Conservation (phyloP, 768 basidiomycete species). For the Mycena leptocephala region DNA sequence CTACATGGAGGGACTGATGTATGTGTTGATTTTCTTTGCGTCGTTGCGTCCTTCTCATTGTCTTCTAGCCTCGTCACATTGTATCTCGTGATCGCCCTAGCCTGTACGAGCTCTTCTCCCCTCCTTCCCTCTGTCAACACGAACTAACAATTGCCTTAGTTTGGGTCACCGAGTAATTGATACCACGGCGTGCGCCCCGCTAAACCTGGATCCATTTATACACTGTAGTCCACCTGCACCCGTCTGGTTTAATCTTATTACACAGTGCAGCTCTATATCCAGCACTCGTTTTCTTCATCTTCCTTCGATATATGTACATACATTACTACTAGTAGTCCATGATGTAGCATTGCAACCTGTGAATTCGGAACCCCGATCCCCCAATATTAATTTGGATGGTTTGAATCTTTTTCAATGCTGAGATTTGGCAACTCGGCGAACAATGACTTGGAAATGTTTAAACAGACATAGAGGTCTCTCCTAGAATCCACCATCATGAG, state of each 20-base stretch:
- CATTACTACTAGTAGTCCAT: not conserved
- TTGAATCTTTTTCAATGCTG: too few species aligned
- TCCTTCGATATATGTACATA: slow-evolving; percentile 20
- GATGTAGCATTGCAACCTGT: slow-evolving; percentile 17
- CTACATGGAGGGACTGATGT: slow-evolving; percentile 94
- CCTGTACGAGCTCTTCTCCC: slow-evolving; percentile 65
- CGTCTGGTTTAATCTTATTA: not conserved
- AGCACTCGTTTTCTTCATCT: not conserved
- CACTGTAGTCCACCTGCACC: not conserved
- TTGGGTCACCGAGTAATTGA: slow-evolving; percentile 50
- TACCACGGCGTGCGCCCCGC: not conserved
- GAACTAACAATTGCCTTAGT: slow-evolving; percentile 32
- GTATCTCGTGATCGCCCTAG: slow-evolving; percentile 87
- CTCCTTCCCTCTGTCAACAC: not conserved
- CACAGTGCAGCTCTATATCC: not conserved
- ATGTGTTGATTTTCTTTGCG: slow-evolving; percentile 37
- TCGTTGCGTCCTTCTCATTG: slow-evolving; percentile 55
- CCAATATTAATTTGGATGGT: not conserved
- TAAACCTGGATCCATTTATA: not conserved
- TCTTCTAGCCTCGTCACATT: slow-evolving; percentile 70
- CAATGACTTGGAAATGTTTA: too few species aligned
- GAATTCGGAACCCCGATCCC: slow-evolving; percentile 4
- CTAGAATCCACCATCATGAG: too few species aligned
- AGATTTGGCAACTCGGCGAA: too few species aligned
- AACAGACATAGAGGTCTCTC: too few species aligned